Evolutionary conservation across 140 eudicot species (phyloP).

Genomic region (Erigeron philadelphicus): DNA sequence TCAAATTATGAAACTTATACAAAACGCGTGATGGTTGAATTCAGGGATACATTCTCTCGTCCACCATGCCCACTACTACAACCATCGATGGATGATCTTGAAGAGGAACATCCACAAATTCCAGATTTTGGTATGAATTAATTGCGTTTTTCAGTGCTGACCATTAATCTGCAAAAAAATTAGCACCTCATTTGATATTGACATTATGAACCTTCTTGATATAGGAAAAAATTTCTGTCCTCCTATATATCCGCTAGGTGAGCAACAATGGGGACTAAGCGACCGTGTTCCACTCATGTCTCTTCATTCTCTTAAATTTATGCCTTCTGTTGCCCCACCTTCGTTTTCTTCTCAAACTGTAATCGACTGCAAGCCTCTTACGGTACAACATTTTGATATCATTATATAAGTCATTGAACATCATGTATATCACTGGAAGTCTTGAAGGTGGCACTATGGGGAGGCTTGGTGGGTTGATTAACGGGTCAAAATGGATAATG

Average conservation of each 20-base stretch:
- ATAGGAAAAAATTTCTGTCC: slow-evolving; percentile 76
- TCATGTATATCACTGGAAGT: not conserved
- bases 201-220: slow-evolving; percentile 21
- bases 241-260: slow-evolving; percentile 85
- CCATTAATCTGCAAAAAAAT: slow-evolving; percentile 4
- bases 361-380: slow-evolving; percentile 75
- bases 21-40: slow-evolving; percentile 19
- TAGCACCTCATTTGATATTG: slow-evolving; percentile 5
- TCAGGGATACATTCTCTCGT: slow-evolving; percentile 88
- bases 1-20: slow-evolving; percentile 15
- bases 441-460: slow-evolving; percentile 3
- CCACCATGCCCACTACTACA: slow-evolving; percentile 89
- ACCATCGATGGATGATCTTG: slow-evolving; percentile 52
- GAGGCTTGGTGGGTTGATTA: not conserved
- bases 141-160: not conserved
- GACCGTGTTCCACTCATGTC: slow-evolving; percentile 53
- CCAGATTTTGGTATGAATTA: slow-evolving; percentile 73
- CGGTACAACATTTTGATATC: slow-evolving; percentile 38
- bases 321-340: slow-evolving; percentile 82
- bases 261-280: slow-evolving; percentile 49
- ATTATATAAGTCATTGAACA: slow-evolving; percentile 5
- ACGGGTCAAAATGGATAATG: no score
- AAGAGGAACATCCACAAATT: slow-evolving; percentile 42
- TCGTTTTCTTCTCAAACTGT: slow-evolving; percentile 68
- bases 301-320: slow-evolving; percentile 61